These are phyloP conservation scores for Phytophthora cactorum DNA, from an alignment of 352 stramenopile genomes.

Conservation along the genomic window DNA sequence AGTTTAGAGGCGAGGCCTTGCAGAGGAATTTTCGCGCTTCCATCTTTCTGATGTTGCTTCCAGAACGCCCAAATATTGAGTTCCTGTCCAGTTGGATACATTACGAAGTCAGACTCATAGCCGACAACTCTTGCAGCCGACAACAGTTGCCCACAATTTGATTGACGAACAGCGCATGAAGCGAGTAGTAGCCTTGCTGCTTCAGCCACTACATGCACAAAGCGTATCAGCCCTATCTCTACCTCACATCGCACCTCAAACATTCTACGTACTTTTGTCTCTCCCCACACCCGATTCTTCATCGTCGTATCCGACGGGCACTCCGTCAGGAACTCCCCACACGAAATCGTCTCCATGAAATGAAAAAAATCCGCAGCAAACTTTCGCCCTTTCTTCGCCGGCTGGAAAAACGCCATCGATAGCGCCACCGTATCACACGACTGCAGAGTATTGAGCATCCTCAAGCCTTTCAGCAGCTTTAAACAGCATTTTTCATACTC, in stretches of 20 bases:
- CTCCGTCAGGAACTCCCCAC: conserved; percentile 56
- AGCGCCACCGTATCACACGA: conserved; percentile 77
- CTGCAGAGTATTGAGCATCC: conserved; percentile 66
- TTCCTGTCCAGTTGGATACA: conserved; percentile 46
- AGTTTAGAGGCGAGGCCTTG: conserved; percentile 57
- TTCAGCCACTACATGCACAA: conserved; percentile 62
- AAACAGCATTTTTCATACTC: conserved; percentile 53
- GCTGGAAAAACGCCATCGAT: conserved; percentile 47
- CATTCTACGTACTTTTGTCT: conserved; percentile 46
- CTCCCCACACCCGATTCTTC: conserved; percentile 47
- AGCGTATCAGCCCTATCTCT: neutral
- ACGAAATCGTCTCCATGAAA: conserved; percentile 58
- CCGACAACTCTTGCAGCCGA: neutral
- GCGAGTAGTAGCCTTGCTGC: conserved; percentile 62
- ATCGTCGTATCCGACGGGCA: conserved; percentile 44
- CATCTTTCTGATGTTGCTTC: conserved; percentile 41
- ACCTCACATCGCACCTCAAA: conserved; percentile 6
- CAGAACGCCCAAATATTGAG: conserved; percentile 73
- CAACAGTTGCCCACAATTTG: conserved; percentile 63
- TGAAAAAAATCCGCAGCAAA: conserved; percentile 36
- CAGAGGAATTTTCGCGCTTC: conserved; percentile 45
- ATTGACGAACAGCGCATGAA: conserved; percentile 74
- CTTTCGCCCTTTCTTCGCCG: neutral
- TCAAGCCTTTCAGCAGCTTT: conserved; percentile 41
- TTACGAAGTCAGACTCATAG: conserved; percentile 15